Percentiles rank a stretch among this genome's conserved stretches.
Evolutionary conservation across 1,284 basidiomycete genomes (phyloP).

Genomic region (Cryptococcus sp.): DNA sequence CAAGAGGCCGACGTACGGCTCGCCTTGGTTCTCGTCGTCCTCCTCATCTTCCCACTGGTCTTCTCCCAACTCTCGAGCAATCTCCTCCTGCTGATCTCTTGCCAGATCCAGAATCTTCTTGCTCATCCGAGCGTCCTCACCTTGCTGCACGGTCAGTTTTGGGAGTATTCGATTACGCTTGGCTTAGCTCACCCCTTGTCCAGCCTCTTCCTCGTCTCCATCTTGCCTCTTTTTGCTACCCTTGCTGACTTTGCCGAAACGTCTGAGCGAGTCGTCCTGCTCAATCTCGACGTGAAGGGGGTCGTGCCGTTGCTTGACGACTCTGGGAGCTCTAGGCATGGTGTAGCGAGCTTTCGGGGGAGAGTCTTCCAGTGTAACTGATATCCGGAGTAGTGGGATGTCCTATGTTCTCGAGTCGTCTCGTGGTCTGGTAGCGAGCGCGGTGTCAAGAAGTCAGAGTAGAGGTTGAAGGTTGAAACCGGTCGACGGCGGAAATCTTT

Average conservation of each 20-base stretch:
- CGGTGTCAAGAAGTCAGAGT: too few species aligned
- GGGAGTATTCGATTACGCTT: neutral
- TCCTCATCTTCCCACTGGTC: slow-evolving; percentile 45
- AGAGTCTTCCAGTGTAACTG: too few species aligned
- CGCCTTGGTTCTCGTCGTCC: slow-evolving; percentile 38
- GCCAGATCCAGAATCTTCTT: slow-evolving; percentile 88
- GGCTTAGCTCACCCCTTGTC: slow-evolving; percentile 51
- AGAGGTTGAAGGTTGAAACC: too few species aligned
- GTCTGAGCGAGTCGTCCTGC: slow-evolving; percentile 65
- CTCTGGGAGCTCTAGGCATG: slow-evolving; percentile 37
- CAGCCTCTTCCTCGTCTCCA: slow-evolving; percentile 51
- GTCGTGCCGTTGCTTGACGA: slow-evolving; percentile 57
- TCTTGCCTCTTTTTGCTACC: slow-evolving; percentile 64
- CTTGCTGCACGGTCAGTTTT: slow-evolving; percentile 51
- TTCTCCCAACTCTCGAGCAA: slow-evolving; percentile 55
- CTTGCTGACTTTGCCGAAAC: slow-evolving; percentile 64
- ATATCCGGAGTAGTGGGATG: too few species aligned
- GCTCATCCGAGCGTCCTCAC: slow-evolving; percentile 79
- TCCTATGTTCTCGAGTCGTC: too few species aligned
- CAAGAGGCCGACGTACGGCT: slow-evolving; percentile 16
- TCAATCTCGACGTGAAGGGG: slow-evolving; percentile 76
- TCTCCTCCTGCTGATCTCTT: slow-evolving; percentile 86
- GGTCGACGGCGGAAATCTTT: too few species aligned
- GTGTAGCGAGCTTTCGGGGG: neutral
- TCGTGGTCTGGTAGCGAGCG: too few species aligned